phyloP scores from a whole-genome alignment of 2,329 filamentous ascomycete genomes.

The Fusarium setosum region DNA sequence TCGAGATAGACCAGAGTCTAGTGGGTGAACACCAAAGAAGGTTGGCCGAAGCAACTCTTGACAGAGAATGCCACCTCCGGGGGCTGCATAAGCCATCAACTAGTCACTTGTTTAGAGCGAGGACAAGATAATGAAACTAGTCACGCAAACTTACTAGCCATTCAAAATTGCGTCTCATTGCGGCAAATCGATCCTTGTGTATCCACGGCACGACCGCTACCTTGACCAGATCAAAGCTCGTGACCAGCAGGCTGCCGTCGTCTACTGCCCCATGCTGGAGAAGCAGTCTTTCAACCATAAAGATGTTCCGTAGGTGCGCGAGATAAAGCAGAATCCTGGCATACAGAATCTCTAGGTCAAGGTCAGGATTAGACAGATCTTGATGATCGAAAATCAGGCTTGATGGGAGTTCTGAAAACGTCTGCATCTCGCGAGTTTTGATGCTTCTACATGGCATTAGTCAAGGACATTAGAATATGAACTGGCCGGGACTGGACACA shows the following conservation, averaged over 20 bases:
- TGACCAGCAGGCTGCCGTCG: conserved; percentile 55
- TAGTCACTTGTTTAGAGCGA: conserved; percentile 26
- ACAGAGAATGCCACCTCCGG: conserved; percentile 61
- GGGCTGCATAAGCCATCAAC: conserved; percentile 63
- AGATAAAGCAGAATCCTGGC: conserved; percentile 59
- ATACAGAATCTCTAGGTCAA: conserved; percentile 50
- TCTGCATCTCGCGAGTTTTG: conserved; percentile 48
- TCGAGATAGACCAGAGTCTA: conserved; percentile 51
- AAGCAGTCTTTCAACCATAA: conserved; percentile 68
- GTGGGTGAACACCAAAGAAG: conserved; percentile 46
- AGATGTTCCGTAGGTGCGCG: conserved; percentile 65
- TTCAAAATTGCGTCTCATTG: conserved; percentile 58
- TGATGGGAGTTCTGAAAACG: conserved; percentile 50
- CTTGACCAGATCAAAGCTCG: conserved; percentile 60
- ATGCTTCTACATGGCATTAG: conserved; percentile 45
- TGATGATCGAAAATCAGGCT: conserved; percentile 53
- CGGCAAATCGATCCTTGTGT: conserved; percentile 57
- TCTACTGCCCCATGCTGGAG: conserved; percentile 55
- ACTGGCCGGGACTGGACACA: conserved; percentile 19
- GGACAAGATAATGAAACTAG: neutral
- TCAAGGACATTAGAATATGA: neutral
- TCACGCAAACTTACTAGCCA: conserved; percentile 56
- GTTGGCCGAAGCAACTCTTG: conserved; percentile 60
- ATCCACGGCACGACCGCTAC: conserved; percentile 60
- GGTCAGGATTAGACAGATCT: conserved; percentile 48